Conservation (phyloP, 1,284 basidiomycete species). For the Psilocybe mexicana region DNA sequence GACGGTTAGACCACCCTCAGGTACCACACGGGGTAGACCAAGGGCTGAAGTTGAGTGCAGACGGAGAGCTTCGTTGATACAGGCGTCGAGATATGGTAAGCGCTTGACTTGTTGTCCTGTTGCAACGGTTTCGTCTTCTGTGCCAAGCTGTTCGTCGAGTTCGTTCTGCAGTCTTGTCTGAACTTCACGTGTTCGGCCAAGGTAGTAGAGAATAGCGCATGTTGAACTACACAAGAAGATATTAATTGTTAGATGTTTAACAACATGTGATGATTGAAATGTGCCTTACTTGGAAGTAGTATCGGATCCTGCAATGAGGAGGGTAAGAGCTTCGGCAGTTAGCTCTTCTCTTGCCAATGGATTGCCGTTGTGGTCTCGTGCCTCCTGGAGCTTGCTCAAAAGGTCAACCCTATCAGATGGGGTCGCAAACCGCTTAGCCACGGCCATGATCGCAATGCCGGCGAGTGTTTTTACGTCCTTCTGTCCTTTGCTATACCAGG, state of each 20-base stretch:
- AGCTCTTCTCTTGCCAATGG: constrained; percentile 80
- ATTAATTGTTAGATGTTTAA: constrained; percentile 1
- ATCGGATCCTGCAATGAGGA: constrained; percentile 84
- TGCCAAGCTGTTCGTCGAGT: constrained; percentile 73
- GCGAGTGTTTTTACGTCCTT: constrained; percentile 74
- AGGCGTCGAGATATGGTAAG: constrained; percentile 76
- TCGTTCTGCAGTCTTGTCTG: constrained; percentile 79
- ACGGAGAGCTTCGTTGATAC: constrained; percentile 82
- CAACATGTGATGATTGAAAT: neutral
- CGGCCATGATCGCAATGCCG: constrained; percentile 82
- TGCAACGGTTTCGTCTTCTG: constrained; percentile 55
- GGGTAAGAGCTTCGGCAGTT: constrained; percentile 85
- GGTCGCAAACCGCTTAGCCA: constrained; percentile 68
- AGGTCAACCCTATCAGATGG: constrained; percentile 76
- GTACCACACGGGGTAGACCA: constrained; percentile 79
- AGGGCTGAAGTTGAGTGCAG: constrained; percentile 80
- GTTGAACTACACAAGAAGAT: constrained; percentile 55
- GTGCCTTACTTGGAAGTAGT: constrained; percentile 76
- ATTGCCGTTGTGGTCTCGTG: constrained; percentile 77
- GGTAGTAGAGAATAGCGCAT: constrained; percentile 84
- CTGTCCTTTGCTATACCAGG: constrained; percentile 77
- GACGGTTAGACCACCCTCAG: constrained; percentile 66
- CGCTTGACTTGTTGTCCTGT: constrained; percentile 65
- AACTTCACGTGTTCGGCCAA: constrained; percentile 65
- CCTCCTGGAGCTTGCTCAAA: constrained; percentile 76